These are phyloP conservation scores for Jamesozyma rosinii DNA, from an alignment of 805 yeast genomes.

Conservation along the genomic window DNA sequence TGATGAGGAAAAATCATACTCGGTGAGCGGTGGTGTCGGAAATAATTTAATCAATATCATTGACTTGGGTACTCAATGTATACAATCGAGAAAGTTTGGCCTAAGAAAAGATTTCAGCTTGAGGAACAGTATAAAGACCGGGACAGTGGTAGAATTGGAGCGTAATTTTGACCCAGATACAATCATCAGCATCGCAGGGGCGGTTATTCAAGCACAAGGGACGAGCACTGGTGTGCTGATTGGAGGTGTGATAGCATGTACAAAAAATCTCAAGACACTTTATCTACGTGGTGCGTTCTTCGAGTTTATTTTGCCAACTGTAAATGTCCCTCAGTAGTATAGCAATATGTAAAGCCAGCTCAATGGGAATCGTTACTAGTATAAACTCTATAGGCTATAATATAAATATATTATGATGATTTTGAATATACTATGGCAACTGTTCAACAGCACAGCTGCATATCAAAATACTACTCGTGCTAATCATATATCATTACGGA, in stretches of 20 bases:
- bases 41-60: constrained; percentile 16
- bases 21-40: constrained; percentile 5
- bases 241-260: constrained; percentile 22
- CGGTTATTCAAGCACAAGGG: constrained; percentile 15
- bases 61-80: constrained; percentile 17
- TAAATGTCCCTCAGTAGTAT: constrained; percentile 9
- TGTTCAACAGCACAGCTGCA: too few relatives aligned
- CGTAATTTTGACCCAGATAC: background rate
- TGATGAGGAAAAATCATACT: background rate
- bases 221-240: constrained; percentile 19
- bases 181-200: constrained; percentile 10
- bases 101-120: background rate
- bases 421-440: too few relatives aligned
- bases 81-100: constrained; percentile 9
- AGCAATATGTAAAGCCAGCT: too few relatives aligned
- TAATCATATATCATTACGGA: too few relatives aligned
- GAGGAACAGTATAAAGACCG: background rate
- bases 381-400: too few relatives aligned
- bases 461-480: too few relatives aligned
- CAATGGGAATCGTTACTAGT: too few relatives aligned
- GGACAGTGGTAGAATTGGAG: background rate
- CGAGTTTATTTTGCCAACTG: constrained; percentile 23
- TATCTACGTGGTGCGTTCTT: constrained; percentile 26
- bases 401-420: too few relatives aligned
- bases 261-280: constrained; percentile 7